Conservation (phyloP, 345 rosid genomes). For the Leavenworthia alabamica region DNA sequence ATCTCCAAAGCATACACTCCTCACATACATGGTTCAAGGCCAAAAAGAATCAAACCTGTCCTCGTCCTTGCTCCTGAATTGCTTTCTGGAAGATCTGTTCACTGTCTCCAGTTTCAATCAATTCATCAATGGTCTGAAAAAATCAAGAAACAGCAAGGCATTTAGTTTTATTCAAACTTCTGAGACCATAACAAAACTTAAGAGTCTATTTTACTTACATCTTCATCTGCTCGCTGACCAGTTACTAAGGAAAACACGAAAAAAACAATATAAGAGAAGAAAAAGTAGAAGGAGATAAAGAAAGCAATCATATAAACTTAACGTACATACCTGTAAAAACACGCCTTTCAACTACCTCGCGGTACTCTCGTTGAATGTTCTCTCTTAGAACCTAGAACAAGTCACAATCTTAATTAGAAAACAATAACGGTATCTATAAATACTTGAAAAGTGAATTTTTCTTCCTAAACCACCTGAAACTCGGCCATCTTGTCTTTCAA, state of each 20-base stretch:
- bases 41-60: no score
- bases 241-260: slow-evolving; percentile 21
- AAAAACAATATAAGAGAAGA: not conserved
- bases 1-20: no score
- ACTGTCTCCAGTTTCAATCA: slow-evolving; percentile 90
- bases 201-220: slow-evolving; percentile 21
- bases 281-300: not conserved
- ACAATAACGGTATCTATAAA: not conserved
- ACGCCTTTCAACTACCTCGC: slow-evolving; percentile 87
- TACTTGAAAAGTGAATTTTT: not conserved
- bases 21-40: no score
- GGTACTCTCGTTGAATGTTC: slow-evolving; percentile 81
- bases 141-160: not conserved
- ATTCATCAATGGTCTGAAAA: slow-evolving; percentile 64
- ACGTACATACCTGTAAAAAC: slow-evolving; percentile 57
- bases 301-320: not conserved
- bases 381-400: slow-evolving; percentile 65
- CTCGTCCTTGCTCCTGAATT: slow-evolving; percentile 86
- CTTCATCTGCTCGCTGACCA: slow-evolving; percentile 33
- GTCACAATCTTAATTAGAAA: not conserved
- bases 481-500: slow-evolving; percentile 60
- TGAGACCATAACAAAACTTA: not conserved
- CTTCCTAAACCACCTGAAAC: slow-evolving; percentile 58
- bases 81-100: slow-evolving; percentile 93
- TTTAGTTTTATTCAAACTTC: slow-evolving; percentile 2